Conservation (phyloP, 2,329 filamentous ascomycete species). For the Pseudopithomyces maydicus region DNA sequence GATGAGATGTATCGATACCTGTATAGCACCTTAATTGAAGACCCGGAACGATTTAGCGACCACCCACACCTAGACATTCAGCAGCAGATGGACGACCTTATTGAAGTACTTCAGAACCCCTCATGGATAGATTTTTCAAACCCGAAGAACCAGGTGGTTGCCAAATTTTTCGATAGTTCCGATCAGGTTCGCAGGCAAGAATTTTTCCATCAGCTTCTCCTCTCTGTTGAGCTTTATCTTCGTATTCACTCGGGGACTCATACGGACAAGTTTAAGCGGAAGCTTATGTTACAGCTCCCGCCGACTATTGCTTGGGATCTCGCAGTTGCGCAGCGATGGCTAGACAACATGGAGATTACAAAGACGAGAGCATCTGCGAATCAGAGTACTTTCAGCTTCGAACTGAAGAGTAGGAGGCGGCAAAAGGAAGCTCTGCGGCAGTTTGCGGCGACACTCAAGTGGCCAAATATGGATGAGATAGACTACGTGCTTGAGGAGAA, state of each 20-base stretch:
- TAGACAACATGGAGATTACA: slow-evolving; percentile 71
- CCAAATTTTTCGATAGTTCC: slow-evolving; percentile 68
- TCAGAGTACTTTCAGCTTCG: slow-evolving; percentile 60
- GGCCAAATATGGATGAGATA: slow-evolving; percentile 73
- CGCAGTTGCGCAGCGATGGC: slow-evolving; percentile 74
- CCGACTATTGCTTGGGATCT: slow-evolving; percentile 74
- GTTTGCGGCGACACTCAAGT: slow-evolving; percentile 75
- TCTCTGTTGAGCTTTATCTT: slow-evolving; percentile 73
- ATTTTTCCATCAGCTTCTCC: slow-evolving; percentile 78
- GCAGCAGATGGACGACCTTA: slow-evolving; percentile 73
- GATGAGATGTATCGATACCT: slow-evolving; percentile 59
- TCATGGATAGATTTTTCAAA: slow-evolving; percentile 77
- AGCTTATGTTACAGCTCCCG: slow-evolving; percentile 67
- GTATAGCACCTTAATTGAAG: slow-evolving; percentile 70
- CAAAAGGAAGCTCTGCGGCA: slow-evolving; percentile 71
- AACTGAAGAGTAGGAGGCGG: slow-evolving; percentile 67
- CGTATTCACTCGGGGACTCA: slow-evolving; percentile 69
- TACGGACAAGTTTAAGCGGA: slow-evolving; percentile 67
- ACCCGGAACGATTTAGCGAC: slow-evolving; percentile 65
- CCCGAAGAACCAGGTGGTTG: slow-evolving; percentile 73
- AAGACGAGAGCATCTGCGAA: slow-evolving; percentile 56
- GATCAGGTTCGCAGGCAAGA: slow-evolving; percentile 64
- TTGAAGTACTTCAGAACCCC: slow-evolving; percentile 69
- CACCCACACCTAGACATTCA: slow-evolving; percentile 66
- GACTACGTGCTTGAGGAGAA: slow-evolving; percentile 66